Base-by-base conservation (phyloP, 805 yeast species). In the Ogataea trehalophila region DNA sequence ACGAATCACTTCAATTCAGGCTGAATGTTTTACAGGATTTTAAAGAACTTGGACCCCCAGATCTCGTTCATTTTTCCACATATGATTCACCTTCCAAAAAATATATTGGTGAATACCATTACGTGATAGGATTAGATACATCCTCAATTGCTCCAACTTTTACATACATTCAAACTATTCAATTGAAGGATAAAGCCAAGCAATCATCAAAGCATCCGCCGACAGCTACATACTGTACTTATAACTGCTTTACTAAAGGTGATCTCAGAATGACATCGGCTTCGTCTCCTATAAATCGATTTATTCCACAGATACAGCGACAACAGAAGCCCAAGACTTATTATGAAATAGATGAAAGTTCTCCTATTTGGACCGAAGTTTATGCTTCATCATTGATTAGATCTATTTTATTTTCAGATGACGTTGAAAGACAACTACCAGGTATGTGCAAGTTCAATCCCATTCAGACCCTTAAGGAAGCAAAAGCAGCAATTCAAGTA, bases 231-330 rank as follows among this genome's bases (percentile, higher is more conserved):
- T 81, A 74, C 53, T 84, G 89, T 63, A 66, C 82, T 15, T 88
- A 81, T 69, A 91, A 94, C 64, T 74, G 84, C 17, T 87, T 94
- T 58, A 70, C 81, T 36, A 76, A 75, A 46, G 76, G 84, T 5
- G 99, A 92, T 63, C 68, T 91, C 37, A 73, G 97, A 18, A 80
- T 89, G 56, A 63, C 81, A 58, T 75, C 86, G 0, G 79, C 79
- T 16, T 46, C 67, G 0, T 63, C 68, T 5, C 51, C 72, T 45
- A 43, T 70, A 58, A 53, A 61, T 18, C 66, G 81, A 46, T 71
- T 81, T 50, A 77, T 85, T 1, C 72, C 80, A 38, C 70, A 71
- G 16, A 15, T 23, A 17, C 23, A 39, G 18, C 16, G 7, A 15
- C 36, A 33, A 33, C 20, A 8, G n/a, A 73, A 67, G 48, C 41